phyloP scores from a whole-genome alignment of 2,329 filamentous ascomycete species.

The Pseudogymnoascus sp. region DNA sequence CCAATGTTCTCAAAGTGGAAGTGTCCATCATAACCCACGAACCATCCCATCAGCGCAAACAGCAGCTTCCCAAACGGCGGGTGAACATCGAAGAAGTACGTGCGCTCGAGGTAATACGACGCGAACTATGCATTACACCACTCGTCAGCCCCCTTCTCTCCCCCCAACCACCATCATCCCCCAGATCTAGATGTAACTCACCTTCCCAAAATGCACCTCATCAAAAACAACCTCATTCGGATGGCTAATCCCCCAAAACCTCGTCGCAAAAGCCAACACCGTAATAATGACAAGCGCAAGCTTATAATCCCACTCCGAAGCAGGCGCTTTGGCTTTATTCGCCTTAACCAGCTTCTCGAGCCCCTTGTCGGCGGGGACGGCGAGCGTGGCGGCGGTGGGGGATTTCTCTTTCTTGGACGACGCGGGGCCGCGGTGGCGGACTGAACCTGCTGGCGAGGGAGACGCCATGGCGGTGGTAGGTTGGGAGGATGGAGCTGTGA shows the following conservation, averaged over 20 bases:
- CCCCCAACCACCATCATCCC: conserved; percentile 5
- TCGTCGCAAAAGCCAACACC: conserved; percentile 73
- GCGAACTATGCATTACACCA: conserved; percentile 46
- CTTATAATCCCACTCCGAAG: conserved; percentile 76
- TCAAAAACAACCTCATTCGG: conserved; percentile 97
- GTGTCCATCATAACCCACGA: conserved; percentile 91
- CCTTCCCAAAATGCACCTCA: conserved; percentile 99
- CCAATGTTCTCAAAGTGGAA: conserved; percentile 99
- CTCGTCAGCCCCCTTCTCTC: background rate
- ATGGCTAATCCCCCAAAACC: conserved; percentile 94
- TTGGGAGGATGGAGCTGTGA: too few species aligned
- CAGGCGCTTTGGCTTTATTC: conserved; percentile 32
- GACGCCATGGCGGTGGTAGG: too few species aligned
- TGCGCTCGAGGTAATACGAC: conserved; percentile 83
- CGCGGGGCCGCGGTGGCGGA: conserved; percentile 24
- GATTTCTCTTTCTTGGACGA: conserved; percentile 43
- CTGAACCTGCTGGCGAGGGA: conserved; percentile 23
- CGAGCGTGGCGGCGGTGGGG: conserved; percentile 21
- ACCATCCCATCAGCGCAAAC: conserved; percentile 94
- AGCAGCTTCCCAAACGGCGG: conserved; percentile 97
- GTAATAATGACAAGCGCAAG: conserved; percentile 71
- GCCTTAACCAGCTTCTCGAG: conserved; percentile 42
- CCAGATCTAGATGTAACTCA: conserved; percentile 35
- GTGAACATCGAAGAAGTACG: conserved; percentile 99
- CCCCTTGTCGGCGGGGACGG: conserved; percentile 25